phyloP scores from a whole-genome alignment of 2,329 filamentous ascomycete species.

The Paracoccidioides lutzii region DNA sequence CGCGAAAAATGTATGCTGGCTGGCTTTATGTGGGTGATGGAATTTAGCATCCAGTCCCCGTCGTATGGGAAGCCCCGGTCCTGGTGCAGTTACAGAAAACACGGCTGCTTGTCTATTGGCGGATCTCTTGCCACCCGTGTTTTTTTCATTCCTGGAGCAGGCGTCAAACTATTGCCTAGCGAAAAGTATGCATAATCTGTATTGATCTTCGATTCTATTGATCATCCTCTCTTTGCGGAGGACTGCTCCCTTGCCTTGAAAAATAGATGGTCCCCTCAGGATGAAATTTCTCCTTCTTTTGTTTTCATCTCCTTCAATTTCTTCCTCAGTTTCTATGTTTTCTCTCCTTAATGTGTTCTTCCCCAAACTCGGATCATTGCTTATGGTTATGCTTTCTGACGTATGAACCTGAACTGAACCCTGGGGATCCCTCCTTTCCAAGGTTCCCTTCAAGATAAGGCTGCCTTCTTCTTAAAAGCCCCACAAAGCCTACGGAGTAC shows the following conservation, averaged over 20 bases:
- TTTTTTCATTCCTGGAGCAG: background rate
- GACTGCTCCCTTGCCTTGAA: background rate
- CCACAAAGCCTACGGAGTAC: background rate
- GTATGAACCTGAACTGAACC: background rate
- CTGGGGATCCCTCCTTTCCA: background rate
- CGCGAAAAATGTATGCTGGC: background rate
- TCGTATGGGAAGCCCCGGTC: background rate
- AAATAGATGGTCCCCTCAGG: background rate
- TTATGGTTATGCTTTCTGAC: background rate
- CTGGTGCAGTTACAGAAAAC: background rate
- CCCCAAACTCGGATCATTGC: background rate
- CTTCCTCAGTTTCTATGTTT: background rate
- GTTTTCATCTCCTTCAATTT: background rate
- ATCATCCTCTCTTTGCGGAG: background rate
- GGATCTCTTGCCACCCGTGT: background rate
- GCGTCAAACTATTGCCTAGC: slow-evolving; percentile 1
- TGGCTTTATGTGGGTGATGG: background rate
- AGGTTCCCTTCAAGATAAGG: background rate
- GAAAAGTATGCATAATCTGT: background rate
- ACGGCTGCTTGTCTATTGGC: background rate
- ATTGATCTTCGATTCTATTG: slow-evolving; percentile 1
- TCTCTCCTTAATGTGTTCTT: background rate
- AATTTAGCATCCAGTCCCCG: slow-evolving; percentile 2
- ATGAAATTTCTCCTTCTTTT: background rate
- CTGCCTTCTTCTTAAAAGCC: background rate